Base-by-base conservation (phyloP, 2,329 filamentous ascomycete genomes). In the Ascochyta rabiei region DNA sequence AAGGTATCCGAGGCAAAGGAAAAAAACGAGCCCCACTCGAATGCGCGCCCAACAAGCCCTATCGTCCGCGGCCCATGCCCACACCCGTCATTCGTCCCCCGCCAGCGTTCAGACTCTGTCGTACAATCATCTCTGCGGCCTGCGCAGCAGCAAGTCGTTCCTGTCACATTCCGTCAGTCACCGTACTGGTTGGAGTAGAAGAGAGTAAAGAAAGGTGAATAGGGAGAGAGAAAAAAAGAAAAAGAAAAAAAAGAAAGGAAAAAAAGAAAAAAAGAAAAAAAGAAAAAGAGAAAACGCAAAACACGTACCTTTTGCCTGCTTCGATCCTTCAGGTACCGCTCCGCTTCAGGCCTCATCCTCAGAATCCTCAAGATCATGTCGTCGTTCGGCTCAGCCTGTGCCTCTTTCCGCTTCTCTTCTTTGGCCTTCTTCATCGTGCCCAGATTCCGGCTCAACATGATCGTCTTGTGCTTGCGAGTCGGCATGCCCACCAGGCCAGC, bases 361-460 rank as follows among this genome's bases (percentile, higher is more conserved):
- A 99, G 77, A 62, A 99, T 99, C 18, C 95, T 84, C 67, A 99
- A 76, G 63, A 99, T 98, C 90, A 98, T 98, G 73, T 99, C 95
- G 75, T 99, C 95, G 72, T 89, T 96, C 1, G 95, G 93, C 73
- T 98, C 95, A 1, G 95, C 93, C 73, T 99, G 95, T 1, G 92
- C 91, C 73, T 98, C 93, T 66, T 93, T 92, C 60, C 95, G 84
- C 79, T 96, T 97, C 76, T 96, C 93, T 74, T 96, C 92, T 76
- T 98, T 98, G 35, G 90, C 92, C 71, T 93, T 91, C 66, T 87
- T 89, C 92, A 99, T 98, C 7, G 95, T 98, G 40, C 95, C 95
- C 48, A 99, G 78, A 73, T 98, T 99, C 53, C 93, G 87, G 66
- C 86, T 91, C 77, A 96, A 88, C 90, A 99, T 92, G 75, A 99